A percentile compares a stretch with the other conserved stretches of the same genome.
Evolutionary conservation across 805 yeast genomes (phyloP).

Genomic region (Sporopachydermia quercuum): DNA sequence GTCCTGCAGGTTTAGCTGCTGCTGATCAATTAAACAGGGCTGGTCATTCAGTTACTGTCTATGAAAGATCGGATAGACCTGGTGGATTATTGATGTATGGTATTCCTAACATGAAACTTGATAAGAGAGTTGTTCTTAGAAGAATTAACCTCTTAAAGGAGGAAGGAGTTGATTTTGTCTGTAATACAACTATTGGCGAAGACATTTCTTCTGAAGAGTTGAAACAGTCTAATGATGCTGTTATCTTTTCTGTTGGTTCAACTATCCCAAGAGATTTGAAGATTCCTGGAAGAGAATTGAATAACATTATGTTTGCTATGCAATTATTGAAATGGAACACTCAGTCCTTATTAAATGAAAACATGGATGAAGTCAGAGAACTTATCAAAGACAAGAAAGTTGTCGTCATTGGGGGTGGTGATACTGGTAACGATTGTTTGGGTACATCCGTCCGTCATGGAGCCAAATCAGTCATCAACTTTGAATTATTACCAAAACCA

Average conservation of each 20-base stretch:
- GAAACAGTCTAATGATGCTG: slow-evolving; percentile 58
- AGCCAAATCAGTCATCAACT: slow-evolving; percentile 85
- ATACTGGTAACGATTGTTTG: slow-evolving; percentile 97
- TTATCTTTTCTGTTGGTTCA: slow-evolving; percentile 83
- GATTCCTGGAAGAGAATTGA: slow-evolving; percentile 85
- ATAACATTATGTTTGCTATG: slow-evolving; percentile 92
- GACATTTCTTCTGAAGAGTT: slow-evolving; percentile 62
- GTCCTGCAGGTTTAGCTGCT: slow-evolving; percentile 93
- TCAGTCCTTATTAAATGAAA: slow-evolving; percentile 69
- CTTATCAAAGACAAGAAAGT: slow-evolving; percentile 76
- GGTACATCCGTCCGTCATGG: slow-evolving; percentile 97
- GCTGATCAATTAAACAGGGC: slow-evolving; percentile 97
- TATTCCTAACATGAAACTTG: slow-evolving; percentile 97
- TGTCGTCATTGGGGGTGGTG: slow-evolving; percentile 98
- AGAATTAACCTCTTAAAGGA: slow-evolving; percentile 82
- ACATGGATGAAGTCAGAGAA: slow-evolving; percentile 61
- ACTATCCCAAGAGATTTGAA: slow-evolving; percentile 91
- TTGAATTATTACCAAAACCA: slow-evolving; percentile 89
- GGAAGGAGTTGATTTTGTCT: slow-evolving; percentile 74
- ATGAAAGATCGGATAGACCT: slow-evolving; percentile 86
- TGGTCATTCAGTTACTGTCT: slow-evolving; percentile 84
- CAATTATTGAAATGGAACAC: slow-evolving; percentile 79
- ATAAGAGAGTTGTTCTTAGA: slow-evolving; percentile 82
- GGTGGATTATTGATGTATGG: slow-evolving; percentile 98
- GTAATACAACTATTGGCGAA: slow-evolving; percentile 72